Conservation (phyloP, 108 stramenopile species). For the Skeletonema potamos region DNA sequence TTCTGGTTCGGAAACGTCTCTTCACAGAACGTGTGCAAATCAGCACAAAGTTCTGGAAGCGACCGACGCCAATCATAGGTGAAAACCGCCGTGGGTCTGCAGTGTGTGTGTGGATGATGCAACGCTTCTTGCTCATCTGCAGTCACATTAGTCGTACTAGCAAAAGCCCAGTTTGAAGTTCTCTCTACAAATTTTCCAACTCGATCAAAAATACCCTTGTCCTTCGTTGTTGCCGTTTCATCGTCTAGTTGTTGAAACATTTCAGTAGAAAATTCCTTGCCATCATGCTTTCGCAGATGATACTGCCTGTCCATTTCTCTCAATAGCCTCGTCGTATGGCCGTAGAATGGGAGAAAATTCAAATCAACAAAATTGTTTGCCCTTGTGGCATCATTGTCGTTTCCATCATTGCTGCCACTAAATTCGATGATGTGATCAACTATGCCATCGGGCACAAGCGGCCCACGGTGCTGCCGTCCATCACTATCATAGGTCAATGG, state of each 20-base stretch:
- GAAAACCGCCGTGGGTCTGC: constrained; percentile 49
- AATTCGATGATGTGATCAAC: constrained; percentile 60
- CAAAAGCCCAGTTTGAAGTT: constrained; percentile 39
- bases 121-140: constrained; percentile 19
- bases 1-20: constrained; percentile 49
- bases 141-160: constrained; percentile 9
- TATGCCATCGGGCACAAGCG: constrained; percentile 46
- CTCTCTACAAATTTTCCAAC: constrained; percentile 38
- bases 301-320: constrained; percentile 43
- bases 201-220: constrained; percentile 33
- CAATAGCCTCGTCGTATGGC: constrained; percentile 39
- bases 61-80: constrained; percentile 56
- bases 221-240: not conserved
- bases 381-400: constrained; percentile 13
- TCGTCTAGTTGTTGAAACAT: constrained; percentile 25
- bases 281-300: constrained; percentile 32
- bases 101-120: constrained; percentile 22
- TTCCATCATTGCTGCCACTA: constrained; percentile 6
- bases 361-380: constrained; percentile 20
- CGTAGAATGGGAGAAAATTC: constrained; percentile 55
- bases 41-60: constrained; percentile 44
- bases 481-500: constrained; percentile 50
- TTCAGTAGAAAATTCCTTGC: constrained; percentile 24
- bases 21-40: constrained; percentile 51
- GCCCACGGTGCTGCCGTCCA: constrained; percentile 39